Conservation (phyloP, 1,139 yeast genomes). For the Yamadazyma aaseri region DNA sequence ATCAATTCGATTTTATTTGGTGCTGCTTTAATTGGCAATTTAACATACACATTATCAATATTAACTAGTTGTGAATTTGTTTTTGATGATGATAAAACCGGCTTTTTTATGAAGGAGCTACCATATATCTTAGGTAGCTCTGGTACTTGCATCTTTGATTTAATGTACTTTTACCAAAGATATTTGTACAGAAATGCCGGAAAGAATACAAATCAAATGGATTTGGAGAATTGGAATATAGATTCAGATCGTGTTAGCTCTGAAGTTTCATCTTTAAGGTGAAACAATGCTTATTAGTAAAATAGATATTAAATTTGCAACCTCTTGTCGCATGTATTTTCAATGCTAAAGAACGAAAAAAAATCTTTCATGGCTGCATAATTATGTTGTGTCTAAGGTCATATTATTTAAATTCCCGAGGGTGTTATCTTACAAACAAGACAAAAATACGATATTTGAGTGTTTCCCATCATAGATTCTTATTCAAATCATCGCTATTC, state of each 20-base stretch:
- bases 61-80: conserved; percentile 49
- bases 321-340: background rate
- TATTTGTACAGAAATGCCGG: conserved; percentile 33
- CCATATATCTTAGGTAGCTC: conserved; percentile 86
- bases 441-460: background rate
- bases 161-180: conserved; percentile 69
- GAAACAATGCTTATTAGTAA: too few relatives aligned
- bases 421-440: too few relatives aligned
- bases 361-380: too few relatives aligned
- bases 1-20: conserved; percentile 75
- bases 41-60: conserved; percentile 77
- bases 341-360: too few relatives aligned
- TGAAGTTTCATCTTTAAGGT: conserved; percentile 2
- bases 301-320: too few relatives aligned
- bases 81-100: conserved; percentile 30
- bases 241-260: background rate
- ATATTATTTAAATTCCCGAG: too few relatives aligned
- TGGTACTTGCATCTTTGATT: conserved; percentile 81
- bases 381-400: too few relatives aligned
- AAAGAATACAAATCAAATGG: conserved; percentile 25
- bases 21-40: conserved; percentile 77
- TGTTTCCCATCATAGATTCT: background rate
- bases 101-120: conserved; percentile 64
- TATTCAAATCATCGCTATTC: conserved; percentile 4
- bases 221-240: conserved; percentile 19